Conservation (phyloP, 306 rosid genomes). For the Malus sieversii region DNA sequence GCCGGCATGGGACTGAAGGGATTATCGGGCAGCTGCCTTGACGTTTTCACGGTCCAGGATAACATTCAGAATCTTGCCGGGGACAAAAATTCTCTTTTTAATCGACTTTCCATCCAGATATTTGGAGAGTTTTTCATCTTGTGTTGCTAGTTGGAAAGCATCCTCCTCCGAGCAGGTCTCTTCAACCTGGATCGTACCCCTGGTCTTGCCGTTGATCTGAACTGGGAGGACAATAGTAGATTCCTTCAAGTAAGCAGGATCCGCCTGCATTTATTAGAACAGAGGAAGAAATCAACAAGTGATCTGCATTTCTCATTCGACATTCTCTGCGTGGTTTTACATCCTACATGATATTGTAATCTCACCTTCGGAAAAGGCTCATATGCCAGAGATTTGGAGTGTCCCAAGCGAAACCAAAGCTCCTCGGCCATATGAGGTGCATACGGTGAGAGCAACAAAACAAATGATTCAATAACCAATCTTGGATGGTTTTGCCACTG, state of each 20-base stretch:
- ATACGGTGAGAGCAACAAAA: conserved; percentile 82
- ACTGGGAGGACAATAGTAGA: conserved; percentile 68
- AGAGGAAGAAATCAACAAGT: background rate
- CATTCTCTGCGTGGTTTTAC: background rate
- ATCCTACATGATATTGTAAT: background rate
- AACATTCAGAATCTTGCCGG: conserved; percentile 80
- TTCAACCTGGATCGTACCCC: conserved; percentile 87
- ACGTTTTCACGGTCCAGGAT: conserved; percentile 63
- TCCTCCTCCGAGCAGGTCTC: conserved; percentile 81
- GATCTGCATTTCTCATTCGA: background rate
- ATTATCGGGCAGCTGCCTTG: conserved; percentile 41
- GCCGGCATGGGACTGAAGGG: background rate
- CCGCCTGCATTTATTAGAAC: conserved; percentile 43
- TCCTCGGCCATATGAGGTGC: conserved; percentile 98
- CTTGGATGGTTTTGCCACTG: conserved; percentile 93
- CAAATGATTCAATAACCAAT: conserved; percentile 65
- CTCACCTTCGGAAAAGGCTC: conserved; percentile 82
- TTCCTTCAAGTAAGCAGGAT: conserved; percentile 68
- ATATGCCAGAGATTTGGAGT: conserved; percentile 58
- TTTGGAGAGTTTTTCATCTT: conserved; percentile 73
- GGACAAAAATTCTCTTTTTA: conserved; percentile 72
- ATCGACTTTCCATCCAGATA: conserved; percentile 56
- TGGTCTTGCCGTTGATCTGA: conserved; percentile 91
- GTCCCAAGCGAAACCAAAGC: conserved; percentile 93
- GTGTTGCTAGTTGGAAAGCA: conserved; percentile 57